A percentile compares a stretch with the other conserved stretches of the same genome.
Evolutionary conservation across 2,329 filamentous ascomycete genomes (phyloP).

Genomic region (Talaromyces funiculosus): DNA sequence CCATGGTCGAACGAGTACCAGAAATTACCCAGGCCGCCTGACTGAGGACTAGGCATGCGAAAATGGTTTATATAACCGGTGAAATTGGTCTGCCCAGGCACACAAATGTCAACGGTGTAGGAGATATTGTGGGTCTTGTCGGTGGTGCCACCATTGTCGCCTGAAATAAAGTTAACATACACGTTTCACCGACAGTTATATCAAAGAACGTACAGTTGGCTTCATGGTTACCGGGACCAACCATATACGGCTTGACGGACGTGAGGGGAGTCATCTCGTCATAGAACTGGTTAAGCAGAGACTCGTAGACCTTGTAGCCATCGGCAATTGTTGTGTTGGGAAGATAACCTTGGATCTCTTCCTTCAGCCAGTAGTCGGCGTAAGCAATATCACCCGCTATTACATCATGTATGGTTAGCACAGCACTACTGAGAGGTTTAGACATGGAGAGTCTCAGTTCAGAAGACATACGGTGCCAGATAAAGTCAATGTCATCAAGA

Average conservation of each 20-base stretch:
- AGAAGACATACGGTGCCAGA: conserved; percentile 15
- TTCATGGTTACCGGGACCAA: conserved; percentile 17
- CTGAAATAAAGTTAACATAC: not conserved
- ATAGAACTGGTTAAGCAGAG: conserved; percentile 14
- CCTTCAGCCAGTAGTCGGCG: conserved; percentile 17
- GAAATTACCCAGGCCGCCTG: conserved; percentile 14
- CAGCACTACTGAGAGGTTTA: not conserved
- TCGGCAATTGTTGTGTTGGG: conserved; percentile 10
- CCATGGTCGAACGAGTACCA: conserved; percentile 16
- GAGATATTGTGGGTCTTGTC: conserved; percentile 11
- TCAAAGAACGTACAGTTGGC: conserved; percentile 12
- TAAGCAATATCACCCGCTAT: conserved; percentile 17
- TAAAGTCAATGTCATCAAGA: conserved; percentile 13
- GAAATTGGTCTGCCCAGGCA: conserved; percentile 22
- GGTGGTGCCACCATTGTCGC: conserved; percentile 16
- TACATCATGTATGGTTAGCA: not conserved
- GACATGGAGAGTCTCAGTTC: too few relatives aligned
- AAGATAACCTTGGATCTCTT: conserved; percentile 11
- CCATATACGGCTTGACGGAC: conserved; percentile 15
- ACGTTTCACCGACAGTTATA: too few relatives aligned
- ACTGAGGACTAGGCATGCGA: conserved; percentile 19
- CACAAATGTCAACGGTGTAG: conserved; percentile 19
- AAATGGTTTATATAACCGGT: conserved; percentile 22
- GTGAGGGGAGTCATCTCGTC: conserved; percentile 12
- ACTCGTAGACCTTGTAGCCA: conserved; percentile 10